phyloP scores from a whole-genome alignment of 1,284 basidiomycete genomes.

The Lignosus rhinocerotis region DNA sequence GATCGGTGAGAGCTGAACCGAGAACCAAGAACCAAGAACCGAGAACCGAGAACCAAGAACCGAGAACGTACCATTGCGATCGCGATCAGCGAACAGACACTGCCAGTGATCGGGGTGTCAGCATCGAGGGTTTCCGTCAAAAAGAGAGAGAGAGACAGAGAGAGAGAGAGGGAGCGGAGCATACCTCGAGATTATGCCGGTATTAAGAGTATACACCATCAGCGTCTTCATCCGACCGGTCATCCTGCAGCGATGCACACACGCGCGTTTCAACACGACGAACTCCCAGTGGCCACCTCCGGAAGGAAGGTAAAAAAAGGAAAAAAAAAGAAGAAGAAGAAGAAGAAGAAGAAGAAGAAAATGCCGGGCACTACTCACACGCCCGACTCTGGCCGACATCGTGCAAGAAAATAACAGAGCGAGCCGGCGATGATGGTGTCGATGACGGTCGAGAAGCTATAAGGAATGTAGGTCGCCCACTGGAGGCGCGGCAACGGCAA shows the following conservation, averaged over 20 bases:
- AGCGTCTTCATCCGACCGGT: constrained; percentile 22
- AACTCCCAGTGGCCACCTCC: not conserved
- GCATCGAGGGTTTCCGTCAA: not conserved
- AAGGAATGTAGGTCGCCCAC: constrained; percentile 27
- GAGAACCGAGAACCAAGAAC: not conserved
- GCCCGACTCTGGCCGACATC: constrained; percentile 21
- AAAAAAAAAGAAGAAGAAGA: too few relatives aligned
- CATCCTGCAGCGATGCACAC: too few relatives aligned
- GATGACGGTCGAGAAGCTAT: constrained; percentile 19
- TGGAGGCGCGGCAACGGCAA: not conserved
- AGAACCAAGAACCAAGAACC: too few relatives aligned
- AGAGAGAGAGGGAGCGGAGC: not conserved
- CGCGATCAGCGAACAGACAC: constrained; percentile 28
- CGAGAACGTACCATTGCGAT: constrained; percentile 25
- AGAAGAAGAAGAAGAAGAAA: not conserved
- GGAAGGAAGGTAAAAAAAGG: not conserved
- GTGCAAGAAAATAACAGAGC: constrained; percentile 24
- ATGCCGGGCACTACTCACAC: constrained; percentile 8
- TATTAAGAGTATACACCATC: constrained; percentile 27
- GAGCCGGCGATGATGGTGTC: constrained; percentile 25
- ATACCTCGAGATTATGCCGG: constrained; percentile 27
- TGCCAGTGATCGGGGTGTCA: constrained; percentile 1
- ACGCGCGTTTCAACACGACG: too few relatives aligned
- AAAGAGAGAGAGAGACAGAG: too few relatives aligned
- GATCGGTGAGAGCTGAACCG: too few relatives aligned